These are phyloP conservation scores for Neofusicoccum laricinum DNA, from an alignment of 2,329 filamentous ascomycete species.

Conservation along the genomic window DNA sequence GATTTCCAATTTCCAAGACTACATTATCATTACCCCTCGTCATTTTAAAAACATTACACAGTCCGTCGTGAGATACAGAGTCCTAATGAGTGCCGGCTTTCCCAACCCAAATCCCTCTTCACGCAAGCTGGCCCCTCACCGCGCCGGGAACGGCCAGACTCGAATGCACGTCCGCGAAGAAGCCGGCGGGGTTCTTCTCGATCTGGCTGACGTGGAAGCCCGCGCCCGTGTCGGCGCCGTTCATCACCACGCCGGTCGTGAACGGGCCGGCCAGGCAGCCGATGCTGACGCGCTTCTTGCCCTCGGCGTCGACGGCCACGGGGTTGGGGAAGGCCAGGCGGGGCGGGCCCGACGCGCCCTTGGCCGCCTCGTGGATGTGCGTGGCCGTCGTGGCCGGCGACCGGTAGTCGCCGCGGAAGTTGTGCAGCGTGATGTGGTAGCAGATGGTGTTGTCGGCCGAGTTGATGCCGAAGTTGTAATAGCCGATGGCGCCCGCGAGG, in stretches of 20 bases:
- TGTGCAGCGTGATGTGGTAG: conserved; percentile 51
- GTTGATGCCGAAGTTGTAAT: conserved; percentile 56
- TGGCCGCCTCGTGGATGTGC: conserved; percentile 52
- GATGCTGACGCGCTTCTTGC: conserved; percentile 34
- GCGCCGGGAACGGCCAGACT: conserved; percentile 49
- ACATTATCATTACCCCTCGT: too few relatives aligned
- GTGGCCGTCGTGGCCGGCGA: conserved; percentile 53
- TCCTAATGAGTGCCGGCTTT: too few relatives aligned
- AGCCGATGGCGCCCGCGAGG: conserved; percentile 44
- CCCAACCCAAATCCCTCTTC: too few relatives aligned
- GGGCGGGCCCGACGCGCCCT: conserved; percentile 50
- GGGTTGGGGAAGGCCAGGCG: conserved; percentile 54
- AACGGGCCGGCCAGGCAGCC: conserved; percentile 43
- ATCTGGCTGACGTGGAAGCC: conserved; percentile 52
- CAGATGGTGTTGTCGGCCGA: conserved; percentile 43
- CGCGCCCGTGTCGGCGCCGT: conserved; percentile 44
- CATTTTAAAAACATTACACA: too few relatives aligned
- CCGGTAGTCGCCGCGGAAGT: conserved; percentile 50
- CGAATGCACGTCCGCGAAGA: conserved; percentile 56
- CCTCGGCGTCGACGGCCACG: conserved; percentile 29
- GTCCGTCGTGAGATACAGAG: too few relatives aligned
- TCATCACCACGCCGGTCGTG: conserved; percentile 40
- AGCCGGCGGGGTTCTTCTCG: conserved; percentile 48
- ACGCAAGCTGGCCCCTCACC: conserved; percentile 46
- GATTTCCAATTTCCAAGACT: too few relatives aligned